These are phyloP conservation scores for Phytophthora cactorum DNA, from an alignment of 352 stramenopile genomes.

Conservation along the genomic window DNA sequence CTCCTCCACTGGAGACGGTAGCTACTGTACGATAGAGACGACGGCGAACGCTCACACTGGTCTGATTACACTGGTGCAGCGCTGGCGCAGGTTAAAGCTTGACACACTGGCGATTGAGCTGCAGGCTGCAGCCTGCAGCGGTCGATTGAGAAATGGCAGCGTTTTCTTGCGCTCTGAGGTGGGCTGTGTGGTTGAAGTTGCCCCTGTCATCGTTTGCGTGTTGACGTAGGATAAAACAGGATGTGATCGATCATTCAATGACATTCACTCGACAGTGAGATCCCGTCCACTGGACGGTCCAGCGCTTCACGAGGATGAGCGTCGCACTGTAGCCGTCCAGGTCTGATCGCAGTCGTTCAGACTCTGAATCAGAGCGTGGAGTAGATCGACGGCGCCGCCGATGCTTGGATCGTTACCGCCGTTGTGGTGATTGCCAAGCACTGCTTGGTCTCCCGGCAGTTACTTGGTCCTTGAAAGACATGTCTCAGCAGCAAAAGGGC, in stretches of 20 bases:
- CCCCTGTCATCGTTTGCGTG: neutral
- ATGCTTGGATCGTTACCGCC: no score
- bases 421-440: no score
- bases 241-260: slow-evolving; percentile 15
- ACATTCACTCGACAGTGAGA: no score
- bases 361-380: no score
- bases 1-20: neutral
- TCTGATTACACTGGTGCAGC: slow-evolving; percentile 7
- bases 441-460: neutral
- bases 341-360: neutral
- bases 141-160: neutral
- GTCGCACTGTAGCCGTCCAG: neutral
- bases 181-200: slow-evolving; percentile 21
- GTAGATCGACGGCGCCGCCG: no score
- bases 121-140: neutral
- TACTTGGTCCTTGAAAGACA: slow-evolving; percentile 22
- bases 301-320: slow-evolving; percentile 18
- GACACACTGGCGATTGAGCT: neutral
- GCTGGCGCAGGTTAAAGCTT: neutral
- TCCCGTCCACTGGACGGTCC: neutral
- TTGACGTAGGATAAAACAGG: no score
- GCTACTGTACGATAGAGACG: no score
- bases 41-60: no score
- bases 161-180: slow-evolving; percentile 5
- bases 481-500: slow-evolving; percentile 35